Conservation (phyloP, 2,329 filamentous ascomycete genomes). For the Ilyonectria sp. region DNA sequence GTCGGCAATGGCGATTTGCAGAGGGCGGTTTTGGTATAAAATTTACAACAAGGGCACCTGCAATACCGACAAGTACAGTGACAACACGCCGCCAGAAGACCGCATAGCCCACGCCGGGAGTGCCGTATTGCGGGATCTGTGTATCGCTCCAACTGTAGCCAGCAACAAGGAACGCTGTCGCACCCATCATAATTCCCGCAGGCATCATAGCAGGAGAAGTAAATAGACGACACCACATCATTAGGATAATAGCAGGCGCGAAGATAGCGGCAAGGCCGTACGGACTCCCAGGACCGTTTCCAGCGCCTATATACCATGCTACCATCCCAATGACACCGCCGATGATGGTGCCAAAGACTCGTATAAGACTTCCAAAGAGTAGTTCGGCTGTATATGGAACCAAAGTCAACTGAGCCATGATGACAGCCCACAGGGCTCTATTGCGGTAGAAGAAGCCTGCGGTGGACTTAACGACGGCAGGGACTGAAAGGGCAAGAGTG, state of each 20-base stretch:
- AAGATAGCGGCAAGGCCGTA: constrained; percentile 38
- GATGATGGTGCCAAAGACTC: constrained; percentile 13
- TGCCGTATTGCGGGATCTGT: constrained; percentile 34
- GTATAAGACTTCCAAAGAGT: constrained; percentile 25
- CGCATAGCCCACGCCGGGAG: constrained; percentile 22
- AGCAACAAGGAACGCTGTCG: constrained; percentile 36
- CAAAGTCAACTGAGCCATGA: constrained; percentile 39
- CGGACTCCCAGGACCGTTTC: constrained; percentile 26
- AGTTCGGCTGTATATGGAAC: constrained; percentile 39
- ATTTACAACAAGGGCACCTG: constrained; percentile 12
- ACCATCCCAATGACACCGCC: constrained; percentile 19
- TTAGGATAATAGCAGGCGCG: constrained; percentile 26
- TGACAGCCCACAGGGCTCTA: constrained; percentile 39
- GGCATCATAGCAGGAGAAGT: constrained; percentile 32
- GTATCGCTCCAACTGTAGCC: constrained; percentile 40
- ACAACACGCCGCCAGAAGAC: constrained; percentile 25
- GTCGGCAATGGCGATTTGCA: constrained; percentile 17
- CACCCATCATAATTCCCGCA: constrained; percentile 38
- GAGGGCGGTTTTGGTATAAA: constrained; percentile 28
- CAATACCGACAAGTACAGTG: constrained; percentile 20
- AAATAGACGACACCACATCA: constrained; percentile 42
- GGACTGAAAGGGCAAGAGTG: constrained; percentile 3
- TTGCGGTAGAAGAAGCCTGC: constrained; percentile 40
- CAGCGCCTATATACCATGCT: constrained; percentile 18
- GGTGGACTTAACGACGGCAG: constrained; percentile 19